Evolutionary conservation across 768 basidiomycete genomes (phyloP).

Genomic region (Termitomyces sp.): DNA sequence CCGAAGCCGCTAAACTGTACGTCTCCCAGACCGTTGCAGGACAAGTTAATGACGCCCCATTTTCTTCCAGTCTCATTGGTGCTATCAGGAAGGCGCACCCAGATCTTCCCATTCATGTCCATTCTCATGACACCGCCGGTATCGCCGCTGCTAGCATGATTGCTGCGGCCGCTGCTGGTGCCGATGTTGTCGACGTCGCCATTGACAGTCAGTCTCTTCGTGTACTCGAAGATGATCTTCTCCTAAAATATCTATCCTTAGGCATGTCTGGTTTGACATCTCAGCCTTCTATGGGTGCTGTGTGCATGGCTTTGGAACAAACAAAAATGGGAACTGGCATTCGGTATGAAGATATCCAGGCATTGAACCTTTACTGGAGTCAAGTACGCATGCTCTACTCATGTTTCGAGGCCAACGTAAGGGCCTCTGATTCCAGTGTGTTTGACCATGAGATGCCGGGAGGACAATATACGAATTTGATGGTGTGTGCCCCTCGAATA

Average conservation of each 20-base stretch:
- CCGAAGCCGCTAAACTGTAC: slow-evolving; percentile 86
- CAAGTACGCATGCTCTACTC: slow-evolving; percentile 92
- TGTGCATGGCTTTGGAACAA: slow-evolving; percentile 93
- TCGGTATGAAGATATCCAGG: slow-evolving; percentile 93
- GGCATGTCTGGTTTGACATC: slow-evolving; percentile 99
- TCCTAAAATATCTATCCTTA: slow-evolving; percentile 24
- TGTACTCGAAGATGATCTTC: not conserved
- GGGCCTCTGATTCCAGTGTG: slow-evolving; percentile 95
- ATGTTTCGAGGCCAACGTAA: slow-evolving; percentile 98
- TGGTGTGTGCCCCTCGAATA: slow-evolving; percentile 42
- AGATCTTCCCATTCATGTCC: slow-evolving; percentile 97
- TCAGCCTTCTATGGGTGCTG: slow-evolving; percentile 98
- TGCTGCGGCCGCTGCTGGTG: slow-evolving; percentile 93
- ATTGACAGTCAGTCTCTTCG: slow-evolving; percentile 79
- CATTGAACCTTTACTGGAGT: slow-evolving; percentile 96
- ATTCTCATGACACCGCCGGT: slow-evolving; percentile 99
- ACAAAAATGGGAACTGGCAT: slow-evolving; percentile 92
- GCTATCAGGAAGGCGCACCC: slow-evolving; percentile 95
- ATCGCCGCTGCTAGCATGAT: slow-evolving; percentile 98
- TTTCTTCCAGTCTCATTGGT: slow-evolving; percentile 67
- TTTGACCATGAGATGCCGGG: slow-evolving; percentile 99
- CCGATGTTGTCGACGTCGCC: slow-evolving; percentile 96
- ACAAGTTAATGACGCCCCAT: not conserved
- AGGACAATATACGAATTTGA: slow-evolving; percentile 90
- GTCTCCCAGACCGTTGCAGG: slow-evolving; percentile 19